Conservation (phyloP, 2,329 filamentous ascomycete species). For the Ophiosphaerella korrae region DNA sequence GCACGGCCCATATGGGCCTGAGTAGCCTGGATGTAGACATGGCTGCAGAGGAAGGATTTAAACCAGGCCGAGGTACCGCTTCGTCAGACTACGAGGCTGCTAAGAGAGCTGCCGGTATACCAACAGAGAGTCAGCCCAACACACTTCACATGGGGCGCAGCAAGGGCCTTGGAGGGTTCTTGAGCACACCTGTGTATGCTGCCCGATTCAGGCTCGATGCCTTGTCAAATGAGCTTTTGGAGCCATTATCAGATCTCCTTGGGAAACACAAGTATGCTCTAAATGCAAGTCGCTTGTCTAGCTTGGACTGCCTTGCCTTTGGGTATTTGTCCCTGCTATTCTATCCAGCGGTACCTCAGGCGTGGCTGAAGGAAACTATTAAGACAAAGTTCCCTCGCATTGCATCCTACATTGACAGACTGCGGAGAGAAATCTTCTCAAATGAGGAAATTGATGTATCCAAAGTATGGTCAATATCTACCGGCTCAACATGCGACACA, state of each 20-base stretch:
- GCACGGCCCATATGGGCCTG: constrained; percentile 62
- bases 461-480: constrained; percentile 37
- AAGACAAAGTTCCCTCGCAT: constrained; percentile 53
- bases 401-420: constrained; percentile 43
- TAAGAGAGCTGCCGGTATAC: constrained; percentile 44
- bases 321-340: constrained; percentile 80
- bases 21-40: constrained; percentile 53
- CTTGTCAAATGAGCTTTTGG: constrained; percentile 70
- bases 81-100: constrained; percentile 45
- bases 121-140: constrained; percentile 38
- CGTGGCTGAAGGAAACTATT: constrained; percentile 66
- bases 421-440: constrained; percentile 36
- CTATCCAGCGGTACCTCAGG: constrained; percentile 63
- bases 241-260: constrained; percentile 69
- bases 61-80: constrained; percentile 36
- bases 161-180: constrained; percentile 64
- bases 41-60: constrained; percentile 41
- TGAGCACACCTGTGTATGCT: constrained; percentile 71
- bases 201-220: constrained; percentile 77
- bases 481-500: constrained; percentile 7
- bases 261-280: constrained; percentile 63
- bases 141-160: constrained; percentile 59
- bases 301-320: constrained; percentile 78
- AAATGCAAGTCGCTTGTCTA: constrained; percentile 58
- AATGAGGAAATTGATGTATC: constrained; percentile 25